Evolutionary conservation across 208 protist genomes (phyloP).

Genomic region (Leishmania aethiopica): DNA sequence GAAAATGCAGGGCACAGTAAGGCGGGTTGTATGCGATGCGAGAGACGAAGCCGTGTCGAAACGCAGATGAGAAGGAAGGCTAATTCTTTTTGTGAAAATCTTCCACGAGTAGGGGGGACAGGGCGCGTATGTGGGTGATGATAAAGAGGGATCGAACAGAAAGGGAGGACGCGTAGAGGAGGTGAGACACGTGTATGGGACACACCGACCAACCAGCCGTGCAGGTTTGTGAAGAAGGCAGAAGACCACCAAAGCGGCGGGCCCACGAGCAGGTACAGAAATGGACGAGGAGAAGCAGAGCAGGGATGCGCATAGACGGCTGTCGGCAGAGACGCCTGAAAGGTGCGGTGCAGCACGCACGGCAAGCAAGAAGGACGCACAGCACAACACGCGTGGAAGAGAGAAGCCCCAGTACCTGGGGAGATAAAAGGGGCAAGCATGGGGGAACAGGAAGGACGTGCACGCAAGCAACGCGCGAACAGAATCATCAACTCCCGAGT

Average conservation of each 20-base stretch:
- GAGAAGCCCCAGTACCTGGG: neutral
- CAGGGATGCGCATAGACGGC: neutral
- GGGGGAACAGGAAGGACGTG: neutral
- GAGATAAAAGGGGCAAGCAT: neutral
- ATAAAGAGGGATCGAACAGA: too few relatives aligned
- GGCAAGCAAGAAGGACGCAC: neutral
- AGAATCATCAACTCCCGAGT: neutral
- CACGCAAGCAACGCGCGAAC: neutral
- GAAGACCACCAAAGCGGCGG: neutral
- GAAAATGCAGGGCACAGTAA: neutral
- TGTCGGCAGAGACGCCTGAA: neutral
- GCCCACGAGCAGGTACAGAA: neutral
- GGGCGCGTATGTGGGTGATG: neutral
- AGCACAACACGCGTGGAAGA: neutral
- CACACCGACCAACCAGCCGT: neutral
- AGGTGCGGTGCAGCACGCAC: neutral
- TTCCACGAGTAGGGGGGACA: neutral
- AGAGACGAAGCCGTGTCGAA: neutral
- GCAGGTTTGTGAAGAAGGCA: neutral
- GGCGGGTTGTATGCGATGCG: neutral
- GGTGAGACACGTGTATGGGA: neutral
- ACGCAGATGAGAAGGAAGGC: neutral
- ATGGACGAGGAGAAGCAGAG: neutral
- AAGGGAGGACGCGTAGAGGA: too few relatives aligned
- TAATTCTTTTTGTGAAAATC: slow-evolving; percentile 11